Conservation (phyloP, 352 stramenopile species). For the Phytopythium mirpurense region DNA sequence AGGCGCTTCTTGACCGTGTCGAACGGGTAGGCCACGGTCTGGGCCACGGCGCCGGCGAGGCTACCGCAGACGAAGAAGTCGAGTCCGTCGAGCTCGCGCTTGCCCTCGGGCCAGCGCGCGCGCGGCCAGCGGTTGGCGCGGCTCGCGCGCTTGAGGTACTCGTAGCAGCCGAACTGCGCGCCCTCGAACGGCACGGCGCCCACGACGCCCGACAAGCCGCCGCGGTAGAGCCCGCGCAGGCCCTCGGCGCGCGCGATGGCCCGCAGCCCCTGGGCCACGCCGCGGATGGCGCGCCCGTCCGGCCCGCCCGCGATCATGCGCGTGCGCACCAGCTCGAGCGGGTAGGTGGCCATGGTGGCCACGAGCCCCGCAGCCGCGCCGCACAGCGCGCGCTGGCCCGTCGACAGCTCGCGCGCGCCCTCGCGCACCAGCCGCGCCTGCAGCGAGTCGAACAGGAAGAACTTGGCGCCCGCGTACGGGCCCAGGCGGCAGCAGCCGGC, state of each 20-base stretch:
- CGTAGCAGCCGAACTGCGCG: constrained; percentile 82
- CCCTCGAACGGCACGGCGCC: constrained; percentile 79
- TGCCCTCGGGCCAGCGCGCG: constrained; percentile 59
- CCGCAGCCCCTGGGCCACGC: constrained; percentile 49
- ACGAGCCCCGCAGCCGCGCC: constrained; percentile 56
- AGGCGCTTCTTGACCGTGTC: constrained; percentile 83
- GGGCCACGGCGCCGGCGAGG: constrained; percentile 59
- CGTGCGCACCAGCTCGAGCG: constrained; percentile 77
- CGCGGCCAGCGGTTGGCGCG: constrained; percentile 43
- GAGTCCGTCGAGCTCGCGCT: constrained; percentile 58
- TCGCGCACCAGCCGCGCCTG: constrained; percentile 31
- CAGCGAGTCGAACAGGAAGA: constrained; percentile 72
- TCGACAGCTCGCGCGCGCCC: constrained; percentile 28
- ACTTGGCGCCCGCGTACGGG: constrained; percentile 77
- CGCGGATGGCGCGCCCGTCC: constrained; percentile 31
- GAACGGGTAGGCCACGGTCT: constrained; percentile 85
- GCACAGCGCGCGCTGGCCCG: constrained; percentile 47
- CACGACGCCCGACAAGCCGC: constrained; percentile 52
- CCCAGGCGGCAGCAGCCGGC: constrained; percentile 72
- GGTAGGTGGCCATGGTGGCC: constrained; percentile 73
- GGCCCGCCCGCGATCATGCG: constrained; percentile 57
- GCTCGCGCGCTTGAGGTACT: constrained; percentile 62
- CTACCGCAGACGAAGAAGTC: constrained; percentile 81
- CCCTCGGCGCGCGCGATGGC: constrained; percentile 61
- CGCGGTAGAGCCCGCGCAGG: constrained; percentile 65